Conservation (phyloP, 2,329 filamentous ascomycete species). For the Apiospora saccharicola region DNA sequence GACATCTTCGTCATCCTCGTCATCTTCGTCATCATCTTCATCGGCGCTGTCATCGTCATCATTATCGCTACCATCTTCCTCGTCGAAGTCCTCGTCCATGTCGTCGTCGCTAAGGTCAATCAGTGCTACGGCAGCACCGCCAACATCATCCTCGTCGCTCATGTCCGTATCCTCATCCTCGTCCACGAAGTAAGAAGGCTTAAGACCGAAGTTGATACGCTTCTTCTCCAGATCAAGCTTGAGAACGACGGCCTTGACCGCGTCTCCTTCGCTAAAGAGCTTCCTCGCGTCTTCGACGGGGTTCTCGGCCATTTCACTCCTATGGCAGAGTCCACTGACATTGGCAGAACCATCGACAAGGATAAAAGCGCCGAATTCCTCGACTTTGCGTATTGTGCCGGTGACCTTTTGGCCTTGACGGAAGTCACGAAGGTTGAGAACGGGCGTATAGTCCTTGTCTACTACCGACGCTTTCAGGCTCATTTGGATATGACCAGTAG, state of each 20-base stretch:
- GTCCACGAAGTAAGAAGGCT: constrained; percentile 86
- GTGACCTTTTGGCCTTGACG: constrained; percentile 83
- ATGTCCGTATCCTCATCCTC: constrained; percentile 65
- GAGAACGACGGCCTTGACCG: constrained; percentile 90
- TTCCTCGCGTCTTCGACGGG: constrained; percentile 84
- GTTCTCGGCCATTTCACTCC: constrained; percentile 89
- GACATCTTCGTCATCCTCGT: constrained; percentile 48
- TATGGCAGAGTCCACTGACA: constrained; percentile 91
- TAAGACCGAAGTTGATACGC: constrained; percentile 88
- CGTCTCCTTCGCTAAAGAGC: constrained; percentile 87
- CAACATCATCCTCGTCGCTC: constrained; percentile 50
- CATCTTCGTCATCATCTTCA: constrained; percentile 50
- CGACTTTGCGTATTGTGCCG: constrained; percentile 90
- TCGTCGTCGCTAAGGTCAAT: constrained; percentile 56
- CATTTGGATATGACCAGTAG: constrained; percentile 78
- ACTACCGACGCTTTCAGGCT: constrained; percentile 87
- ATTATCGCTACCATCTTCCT: constrained; percentile 55
- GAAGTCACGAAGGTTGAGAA: constrained; percentile 78
- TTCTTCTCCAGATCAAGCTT: constrained; percentile 78
- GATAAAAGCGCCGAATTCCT: constrained; percentile 95
- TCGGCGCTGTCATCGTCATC: constrained; percentile 52
- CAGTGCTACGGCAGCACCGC: constrained; percentile 41
- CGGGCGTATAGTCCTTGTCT: constrained; percentile 78
- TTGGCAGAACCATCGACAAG: constrained; percentile 86
- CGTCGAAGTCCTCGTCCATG: constrained; percentile 51